Evolutionary conservation across 2,329 filamentous ascomycete genomes (phyloP).

Genomic region (Pseudopyricularia cyperi): DNA sequence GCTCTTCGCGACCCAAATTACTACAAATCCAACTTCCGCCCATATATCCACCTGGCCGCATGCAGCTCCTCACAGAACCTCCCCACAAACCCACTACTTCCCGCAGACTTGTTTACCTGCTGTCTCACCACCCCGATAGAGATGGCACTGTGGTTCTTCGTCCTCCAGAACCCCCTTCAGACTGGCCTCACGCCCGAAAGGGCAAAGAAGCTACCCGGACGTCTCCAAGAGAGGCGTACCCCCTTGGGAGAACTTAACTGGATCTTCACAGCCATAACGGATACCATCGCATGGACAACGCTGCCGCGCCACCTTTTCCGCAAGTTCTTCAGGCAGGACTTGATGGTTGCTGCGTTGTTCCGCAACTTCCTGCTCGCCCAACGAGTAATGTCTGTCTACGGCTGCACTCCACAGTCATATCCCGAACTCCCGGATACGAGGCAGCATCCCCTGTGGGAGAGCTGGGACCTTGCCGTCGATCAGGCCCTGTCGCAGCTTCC

Average conservation of each 20-base stretch:
- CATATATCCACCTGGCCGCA: slow-evolving; percentile 80
- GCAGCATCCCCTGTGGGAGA: slow-evolving; percentile 89
- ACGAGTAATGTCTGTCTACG: slow-evolving; percentile 90
- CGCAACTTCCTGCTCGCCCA: slow-evolving; percentile 92
- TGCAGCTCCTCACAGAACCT: slow-evolving; percentile 85
- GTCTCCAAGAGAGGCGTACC: slow-evolving; percentile 83
- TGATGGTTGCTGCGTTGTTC: slow-evolving; percentile 98
- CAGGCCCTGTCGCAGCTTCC: slow-evolving; percentile 86
- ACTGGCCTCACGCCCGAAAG: slow-evolving; percentile 63
- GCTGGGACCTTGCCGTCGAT: slow-evolving; percentile 94
- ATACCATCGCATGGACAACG: slow-evolving; percentile 97
- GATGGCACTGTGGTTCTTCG: slow-evolving; percentile 93
- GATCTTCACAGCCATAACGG: slow-evolving; percentile 98
- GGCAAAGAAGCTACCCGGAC: slow-evolving; percentile 79
- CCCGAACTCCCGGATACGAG: slow-evolving; percentile 90
- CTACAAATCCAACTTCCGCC: slow-evolving; percentile 56
- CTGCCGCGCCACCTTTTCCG: slow-evolving; percentile 83
- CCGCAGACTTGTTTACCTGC: slow-evolving; percentile 89
- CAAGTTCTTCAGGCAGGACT: slow-evolving; percentile 90
- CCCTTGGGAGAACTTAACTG: slow-evolving; percentile 94
- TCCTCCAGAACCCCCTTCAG: slow-evolving; percentile 73
- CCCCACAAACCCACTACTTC: slow-evolving; percentile 84
- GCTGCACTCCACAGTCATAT: slow-evolving; percentile 87
- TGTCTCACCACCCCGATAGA: slow-evolving; percentile 95
- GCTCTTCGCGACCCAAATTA: slow-evolving; percentile 69